Base-by-base conservation (phyloP, 2,329 filamentous ascomycete species). In the Pseudogymnoascus sp. region DNA sequence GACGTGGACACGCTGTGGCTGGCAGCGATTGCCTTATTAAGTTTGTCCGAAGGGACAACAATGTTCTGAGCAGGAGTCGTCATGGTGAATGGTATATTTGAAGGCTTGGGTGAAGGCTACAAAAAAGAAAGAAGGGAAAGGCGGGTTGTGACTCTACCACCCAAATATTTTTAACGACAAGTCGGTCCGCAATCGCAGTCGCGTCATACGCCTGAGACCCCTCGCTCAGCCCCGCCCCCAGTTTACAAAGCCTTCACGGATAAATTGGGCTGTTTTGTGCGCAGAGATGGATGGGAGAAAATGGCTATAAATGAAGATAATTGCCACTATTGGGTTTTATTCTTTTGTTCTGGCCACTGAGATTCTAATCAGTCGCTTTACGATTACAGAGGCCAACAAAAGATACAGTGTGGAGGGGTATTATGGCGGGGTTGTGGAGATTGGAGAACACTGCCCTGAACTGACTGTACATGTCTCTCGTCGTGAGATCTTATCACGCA, bases 1-100 rank as follows among this genome's bases (percentile, higher is more conserved):
- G 91, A 95, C 59, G 84, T 86, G 33, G 89, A 92, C 67, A 92
- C 78, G 72, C 83, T 86, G 72, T 87, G 78, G 74, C 80, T 86
- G 72, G 85, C 82, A 17, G 83, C 84, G 70, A 79, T 82, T 68
- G 75, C 67, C 68, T 77, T 73, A 64, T 75, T 71, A 63, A 75
- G 69, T 64, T 71, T 66, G 57, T 65, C 66, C 15, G 66, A 74
- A 59, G 74, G 76, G 69, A 67, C 70, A 28, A 73, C 70, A 66
- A 86, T 86, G 67, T 84, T 79, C 71, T 78, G 76, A 69, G 80
- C 78, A 69, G 67, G 69, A 63, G 72, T 68, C 19, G 69, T 60
- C 71, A 72, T 73, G 10, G 23, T 64, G n/a, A 33, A 57, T 33
- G 50, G 50, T 57, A 57, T 57, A 19, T 57, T 57, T 57, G 50